Evolutionary conservation across 2,329 filamentous ascomycete genomes (phyloP), one percentile per base, ranked within the genome.

Genomic region (Trichoderma simmonsii): DNA sequence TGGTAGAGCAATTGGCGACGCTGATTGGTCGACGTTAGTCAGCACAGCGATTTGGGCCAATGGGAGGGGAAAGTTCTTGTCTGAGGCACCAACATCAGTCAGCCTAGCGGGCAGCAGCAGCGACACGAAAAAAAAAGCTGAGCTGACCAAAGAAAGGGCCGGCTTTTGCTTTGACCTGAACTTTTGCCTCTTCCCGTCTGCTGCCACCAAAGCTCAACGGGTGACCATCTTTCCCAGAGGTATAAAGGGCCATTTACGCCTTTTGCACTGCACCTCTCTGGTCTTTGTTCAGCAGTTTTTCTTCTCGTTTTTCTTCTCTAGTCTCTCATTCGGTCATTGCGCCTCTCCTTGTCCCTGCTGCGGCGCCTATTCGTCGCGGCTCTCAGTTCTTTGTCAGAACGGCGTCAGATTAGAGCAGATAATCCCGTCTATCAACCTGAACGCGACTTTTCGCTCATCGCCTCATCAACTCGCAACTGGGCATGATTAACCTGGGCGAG

Each of bases 21-120:
- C 48, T 78, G 70, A 82, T 82, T 82, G 80, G 80, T 39, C 12
- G 6, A 9, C 5, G 66, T 77, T 77, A 76, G 76, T 78, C 75
- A 79, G 75, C 76, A 69, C 18, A 14, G 43, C 6, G 18, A 3
- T 43, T 61, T 6, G 70, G 62, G 71, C 80, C 80, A 81, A 81
- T 81, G 72, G 77, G 75, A 73, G 65, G 39, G 72, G 66, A 71
- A 75, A 77, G 66, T 79, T 78, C 57, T 77, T 77, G 79, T 79
- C 79, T 81, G 79, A 81, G 79, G 80, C 79, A 81, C 77, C 79
- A 81, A 80, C 74, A 64, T 70, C 43, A 60, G 71, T 71, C 66
- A 65, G 71, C 68, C 71, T 28, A 32, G 54, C 28, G 34, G 64
- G 48, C 57, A 66, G 68, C 66, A 63, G 62, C 67, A 67, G 71